Evolutionary conservation across 106 monocot genomes (phyloP).

Genomic region (Apostasia shenzhenica): DNA sequence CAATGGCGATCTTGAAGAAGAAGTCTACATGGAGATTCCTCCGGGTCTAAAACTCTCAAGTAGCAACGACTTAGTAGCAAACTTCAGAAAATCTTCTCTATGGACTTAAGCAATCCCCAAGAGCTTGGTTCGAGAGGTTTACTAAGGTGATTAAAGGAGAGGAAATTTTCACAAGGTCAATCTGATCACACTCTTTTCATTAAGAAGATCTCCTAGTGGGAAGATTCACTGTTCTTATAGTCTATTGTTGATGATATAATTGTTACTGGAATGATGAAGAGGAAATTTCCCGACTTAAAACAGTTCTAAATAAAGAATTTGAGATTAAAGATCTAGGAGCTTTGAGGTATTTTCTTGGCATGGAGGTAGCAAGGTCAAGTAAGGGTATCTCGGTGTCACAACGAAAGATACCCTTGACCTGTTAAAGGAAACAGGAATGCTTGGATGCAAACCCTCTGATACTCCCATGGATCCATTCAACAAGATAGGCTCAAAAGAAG

Average conservation of each 20-base stretch:
- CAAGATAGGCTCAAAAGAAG: not conserved
- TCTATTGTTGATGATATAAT: constrained; percentile 25
- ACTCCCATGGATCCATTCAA: constrained; percentile 1
- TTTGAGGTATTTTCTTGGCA: constrained; percentile 6
- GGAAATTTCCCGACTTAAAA: not conserved
- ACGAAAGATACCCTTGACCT: constrained; percentile 7
- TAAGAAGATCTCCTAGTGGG: not conserved
- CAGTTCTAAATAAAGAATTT: not conserved
- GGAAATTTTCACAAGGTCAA: constrained; percentile 3
- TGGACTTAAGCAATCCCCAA: constrained; percentile 24
- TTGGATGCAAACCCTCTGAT: constrained; percentile 7
- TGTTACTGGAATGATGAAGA: constrained; percentile 6
- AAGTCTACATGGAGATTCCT: too few relatives aligned
- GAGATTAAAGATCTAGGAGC: constrained; percentile 8
- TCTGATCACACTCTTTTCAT: too few relatives aligned
- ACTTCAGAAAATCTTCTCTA: too few relatives aligned
- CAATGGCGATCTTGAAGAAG: too few relatives aligned
- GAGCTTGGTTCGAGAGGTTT: constrained; percentile 15
- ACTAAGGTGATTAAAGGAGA: not conserved
- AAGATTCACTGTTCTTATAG: not conserved
- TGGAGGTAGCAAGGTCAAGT: constrained; percentile 9
- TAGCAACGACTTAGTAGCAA: too few relatives aligned
- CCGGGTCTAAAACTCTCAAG: too few relatives aligned
- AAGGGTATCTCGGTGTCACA: constrained; percentile 16
- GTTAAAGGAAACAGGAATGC: constrained; percentile 10